Evolutionary conservation across 2,329 filamentous ascomycete genomes (phyloP).

Genomic region (Parafenestella ontariensis): DNA sequence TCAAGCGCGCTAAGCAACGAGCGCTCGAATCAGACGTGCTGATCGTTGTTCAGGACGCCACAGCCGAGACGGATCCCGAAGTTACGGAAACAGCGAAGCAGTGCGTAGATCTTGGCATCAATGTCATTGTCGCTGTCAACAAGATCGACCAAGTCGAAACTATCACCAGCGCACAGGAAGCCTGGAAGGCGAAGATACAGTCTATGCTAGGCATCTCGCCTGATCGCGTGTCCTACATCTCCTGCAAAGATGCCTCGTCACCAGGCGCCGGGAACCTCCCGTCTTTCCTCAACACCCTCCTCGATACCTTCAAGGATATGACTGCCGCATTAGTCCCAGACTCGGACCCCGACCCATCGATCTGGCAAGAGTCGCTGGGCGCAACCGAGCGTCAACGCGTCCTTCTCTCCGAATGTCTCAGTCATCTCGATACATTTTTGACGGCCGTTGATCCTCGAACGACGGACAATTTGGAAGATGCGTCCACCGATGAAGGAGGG

Average conservation of each 20-base stretch:
- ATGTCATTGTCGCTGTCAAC: slow-evolving; percentile 67
- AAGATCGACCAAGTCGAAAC: slow-evolving; percentile 64
- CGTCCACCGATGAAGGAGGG: slow-evolving; percentile 4
- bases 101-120: slow-evolving; percentile 58
- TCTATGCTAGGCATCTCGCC: slow-evolving; percentile 28
- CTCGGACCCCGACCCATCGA: slow-evolving; percentile 63
- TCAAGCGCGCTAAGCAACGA: slow-evolving; percentile 81
- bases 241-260: slow-evolving; percentile 68
- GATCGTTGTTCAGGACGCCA: slow-evolving; percentile 72
- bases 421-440: slow-evolving; percentile 77
- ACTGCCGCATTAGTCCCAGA: slow-evolving; percentile 61
- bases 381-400: slow-evolving; percentile 89
- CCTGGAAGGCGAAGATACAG: slow-evolving; percentile 33
- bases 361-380: slow-evolving; percentile 83
- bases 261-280: slow-evolving; percentile 71
- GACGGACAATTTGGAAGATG: slow-evolving; percentile 4
- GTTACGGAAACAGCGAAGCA: slow-evolving; percentile 61
- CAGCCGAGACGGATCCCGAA: slow-evolving; percentile 72
- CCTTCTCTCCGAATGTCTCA: slow-evolving; percentile 76
- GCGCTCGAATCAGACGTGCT: slow-evolving; percentile 86
- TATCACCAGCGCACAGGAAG: neutral
- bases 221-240: slow-evolving; percentile 68
- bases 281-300: slow-evolving; percentile 70
- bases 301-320: slow-evolving; percentile 72
- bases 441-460: slow-evolving; percentile 56